Evolutionary conservation across 495 filamentous ascomycete genomes (phyloP).

Genomic region (Achaetomiella virescens): DNA sequence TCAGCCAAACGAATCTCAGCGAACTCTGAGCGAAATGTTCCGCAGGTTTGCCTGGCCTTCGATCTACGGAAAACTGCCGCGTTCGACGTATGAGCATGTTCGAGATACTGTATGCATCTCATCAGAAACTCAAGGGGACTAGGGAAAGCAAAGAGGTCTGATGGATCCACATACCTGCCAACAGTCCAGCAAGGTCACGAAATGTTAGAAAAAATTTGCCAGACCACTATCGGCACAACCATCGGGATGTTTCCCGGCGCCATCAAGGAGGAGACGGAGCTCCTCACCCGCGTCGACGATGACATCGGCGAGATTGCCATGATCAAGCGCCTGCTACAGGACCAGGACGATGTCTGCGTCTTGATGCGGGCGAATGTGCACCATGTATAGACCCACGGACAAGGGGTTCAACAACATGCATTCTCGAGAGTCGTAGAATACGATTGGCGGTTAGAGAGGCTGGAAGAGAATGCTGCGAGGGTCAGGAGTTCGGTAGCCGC

Average conservation of each 20-base stretch:
- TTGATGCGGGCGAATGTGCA: no score
- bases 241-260: neutral
- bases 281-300: slow-evolving; percentile 3
- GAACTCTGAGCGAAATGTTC: no score
- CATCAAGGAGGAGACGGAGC: slow-evolving; percentile 1
- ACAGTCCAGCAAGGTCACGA: neutral
- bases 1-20: no score
- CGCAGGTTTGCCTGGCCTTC: no score
- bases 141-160: no score
- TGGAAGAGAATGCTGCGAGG: neutral
- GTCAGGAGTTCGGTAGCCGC: slow-evolving; percentile 5
- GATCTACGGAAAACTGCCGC: no score
- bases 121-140: no score
- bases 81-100: no score
- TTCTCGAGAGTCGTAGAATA: neutral
- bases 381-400: no score
- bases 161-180: no score
- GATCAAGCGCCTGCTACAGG: slow-evolving; percentile 1
- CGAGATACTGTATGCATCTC: no score
- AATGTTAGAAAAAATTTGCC: neutral
- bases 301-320: slow-evolving; percentile 4
- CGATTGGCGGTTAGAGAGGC: neutral
- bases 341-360: slow-evolving; percentile 1
- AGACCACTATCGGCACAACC: neutral
- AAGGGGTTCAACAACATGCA: neutral